Conservation (phyloP, 805 yeast genomes). For the Candida qinlingensis region DNA sequence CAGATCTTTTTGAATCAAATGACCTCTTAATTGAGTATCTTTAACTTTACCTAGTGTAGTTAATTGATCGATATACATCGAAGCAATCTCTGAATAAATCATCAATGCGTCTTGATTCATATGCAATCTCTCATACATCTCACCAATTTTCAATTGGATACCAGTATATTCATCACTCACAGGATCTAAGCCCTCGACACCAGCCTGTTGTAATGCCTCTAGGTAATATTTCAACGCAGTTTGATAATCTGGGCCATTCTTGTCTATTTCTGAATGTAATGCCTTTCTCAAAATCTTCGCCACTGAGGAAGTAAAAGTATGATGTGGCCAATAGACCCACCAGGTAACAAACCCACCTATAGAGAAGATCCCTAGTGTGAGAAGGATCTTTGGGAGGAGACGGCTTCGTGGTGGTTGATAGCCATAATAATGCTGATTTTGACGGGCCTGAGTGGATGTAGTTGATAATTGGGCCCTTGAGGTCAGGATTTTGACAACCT, state of each 20-base stretch:
- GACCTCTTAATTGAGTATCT: constrained; percentile 37
- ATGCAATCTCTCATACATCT: constrained; percentile 72
- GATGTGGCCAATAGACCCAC: constrained; percentile 58
- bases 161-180: constrained; percentile 84
- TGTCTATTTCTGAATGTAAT: constrained; percentile 77
- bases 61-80: constrained; percentile 50
- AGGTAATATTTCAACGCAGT: constrained; percentile 69
- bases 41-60: constrained; percentile 30
- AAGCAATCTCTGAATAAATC: constrained; percentile 62
- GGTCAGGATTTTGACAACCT: not conserved
- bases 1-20: constrained; percentile 63
- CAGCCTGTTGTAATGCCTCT: constrained; percentile 64
- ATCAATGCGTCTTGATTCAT: constrained; percentile 59
- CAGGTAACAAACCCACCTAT: constrained; percentile 25
- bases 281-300: constrained; percentile 71
- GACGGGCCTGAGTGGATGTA: not conserved
- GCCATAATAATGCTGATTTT: not conserved
- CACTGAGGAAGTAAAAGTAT: constrained; percentile 62
- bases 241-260: constrained; percentile 48
- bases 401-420: constrained; percentile 1
- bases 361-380: constrained; percentile 22
- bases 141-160: constrained; percentile 79
- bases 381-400: constrained; percentile 7
- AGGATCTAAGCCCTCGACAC: constrained; percentile 47
- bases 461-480: not conserved